Conservation (phyloP, 257 asterid species). For the Apocynum venetum region DNA sequence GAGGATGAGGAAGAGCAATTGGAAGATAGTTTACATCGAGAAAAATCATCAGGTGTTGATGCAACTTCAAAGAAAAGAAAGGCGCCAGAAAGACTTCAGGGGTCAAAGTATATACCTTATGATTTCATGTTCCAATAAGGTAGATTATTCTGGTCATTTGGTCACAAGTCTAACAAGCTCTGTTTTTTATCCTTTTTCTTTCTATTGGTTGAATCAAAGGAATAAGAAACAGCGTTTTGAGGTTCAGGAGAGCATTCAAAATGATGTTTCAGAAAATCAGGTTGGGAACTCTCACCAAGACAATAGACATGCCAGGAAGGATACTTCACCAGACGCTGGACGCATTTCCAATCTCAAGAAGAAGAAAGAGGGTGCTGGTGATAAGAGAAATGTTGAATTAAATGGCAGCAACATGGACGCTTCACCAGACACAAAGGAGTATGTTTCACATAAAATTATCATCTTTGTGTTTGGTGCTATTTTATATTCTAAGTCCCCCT, state of each 20-base stretch:
- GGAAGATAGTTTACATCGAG: constrained; percentile 26
- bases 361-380: constrained; percentile 27
- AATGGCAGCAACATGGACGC: constrained; percentile 22
- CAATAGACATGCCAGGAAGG: constrained; percentile 25
- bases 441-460: constrained; percentile 20
- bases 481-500: not conserved
- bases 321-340: constrained; percentile 16
- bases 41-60: constrained; percentile 28
- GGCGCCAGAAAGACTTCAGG: constrained; percentile 46
- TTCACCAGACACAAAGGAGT: constrained; percentile 32
- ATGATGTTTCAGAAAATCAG: constrained; percentile 28
- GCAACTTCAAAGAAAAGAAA: constrained; percentile 58
- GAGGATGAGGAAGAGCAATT: constrained; percentile 17
- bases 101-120: constrained; percentile 46
- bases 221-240: constrained; percentile 53
- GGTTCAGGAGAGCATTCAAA: constrained; percentile 32
- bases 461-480: not conserved
- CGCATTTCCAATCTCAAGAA: constrained; percentile 19
- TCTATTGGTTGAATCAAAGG: constrained; percentile 30
- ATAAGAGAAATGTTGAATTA: constrained; percentile 29
- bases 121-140: constrained; percentile 1
- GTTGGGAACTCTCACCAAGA: constrained; percentile 28
- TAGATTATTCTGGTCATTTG: not conserved
- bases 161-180: not conserved
- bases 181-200: constrained; percentile 2